Evolutionary conservation across 257 asterid genomes (phyloP), one percentile per base, ranked within the genome.

Genomic region (Linderniella brevidens): DNA sequence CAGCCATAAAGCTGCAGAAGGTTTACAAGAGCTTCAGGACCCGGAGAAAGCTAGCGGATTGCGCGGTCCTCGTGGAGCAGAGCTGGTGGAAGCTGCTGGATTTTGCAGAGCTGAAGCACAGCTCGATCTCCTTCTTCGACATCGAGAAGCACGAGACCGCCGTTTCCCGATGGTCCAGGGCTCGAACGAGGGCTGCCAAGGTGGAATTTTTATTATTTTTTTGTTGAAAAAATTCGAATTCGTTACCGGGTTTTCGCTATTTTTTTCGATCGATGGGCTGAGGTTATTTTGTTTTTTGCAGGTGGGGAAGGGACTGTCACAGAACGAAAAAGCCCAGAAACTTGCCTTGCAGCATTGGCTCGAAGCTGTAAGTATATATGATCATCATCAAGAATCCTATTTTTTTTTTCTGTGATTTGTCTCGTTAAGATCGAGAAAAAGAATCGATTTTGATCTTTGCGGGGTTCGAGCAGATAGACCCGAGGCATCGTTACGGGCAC

Each of bases 271-370:
- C n/a, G n/a, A n/a, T n/a, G n/a, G n/a, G n/a, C 17, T 4, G 13
- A 39, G 50, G 49, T 16, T 62, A 19, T 16, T 61, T 57, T 44
- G 36, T 15, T 18, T 49, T 32, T 67, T 61, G 52, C 66, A 79
- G 92, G 93, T 88, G 0, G 98, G 98, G 35, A 88, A 84, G 71
- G 95, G 98, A 17, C 70, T 88, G 48, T 88, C 93, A 0, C 72
- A 84, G 73, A 80, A 84, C 49, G 57, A 71, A 43, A 88, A 80
- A 63, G 97, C 97, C 13, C 97, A 70, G 50, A 87, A 88, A 61
- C 80, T 88, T 39, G 97, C 98, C 11, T 64, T 84, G 41, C 97
- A 84, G 42, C 98, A 88, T 59, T 88, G 97, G 97, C 93, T 88
- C 0, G 95, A 88, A 69, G 97, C 95, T 49, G 97, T 88, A 58